phyloP scores from a whole-genome alignment of 192 early-diverging fungal genomes.

The Entrophospora sp. region DNA sequence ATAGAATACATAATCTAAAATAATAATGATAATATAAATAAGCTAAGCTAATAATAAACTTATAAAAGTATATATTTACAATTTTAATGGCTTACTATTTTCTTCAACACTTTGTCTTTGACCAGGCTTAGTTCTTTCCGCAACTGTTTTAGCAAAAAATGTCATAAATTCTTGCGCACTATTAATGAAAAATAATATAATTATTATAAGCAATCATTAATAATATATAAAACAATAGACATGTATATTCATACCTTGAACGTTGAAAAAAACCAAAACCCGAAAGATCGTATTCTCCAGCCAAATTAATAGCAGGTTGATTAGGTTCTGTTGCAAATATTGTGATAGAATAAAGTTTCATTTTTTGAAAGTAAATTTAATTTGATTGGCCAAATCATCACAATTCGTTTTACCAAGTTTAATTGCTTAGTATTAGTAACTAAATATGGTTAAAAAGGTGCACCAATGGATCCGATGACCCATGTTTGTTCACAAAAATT shows the following conservation, averaged over 20 bases:
- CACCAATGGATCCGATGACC: too few species aligned
- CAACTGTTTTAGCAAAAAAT: constrained; percentile 75
- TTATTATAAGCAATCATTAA: not conserved
- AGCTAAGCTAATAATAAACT: not conserved
- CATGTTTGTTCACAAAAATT: too few species aligned
- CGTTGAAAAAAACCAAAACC: constrained; percentile 23
- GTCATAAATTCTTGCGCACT: constrained; percentile 83
- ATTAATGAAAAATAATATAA: not conserved
- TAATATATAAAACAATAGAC: too few species aligned
- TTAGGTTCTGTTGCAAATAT: not conserved
- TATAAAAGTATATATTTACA: not conserved
- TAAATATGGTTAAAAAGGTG: too few species aligned
- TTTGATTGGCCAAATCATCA: too few species aligned
- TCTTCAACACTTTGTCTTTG: constrained; percentile 74
- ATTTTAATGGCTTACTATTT: constrained; percentile 44
- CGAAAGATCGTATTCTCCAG: constrained; percentile 18
- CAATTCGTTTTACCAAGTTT: too few species aligned
- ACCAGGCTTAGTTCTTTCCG: constrained; percentile 74
- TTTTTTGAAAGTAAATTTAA: too few species aligned
- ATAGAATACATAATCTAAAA: constrained; percentile 71
- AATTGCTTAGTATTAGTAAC: too few species aligned
- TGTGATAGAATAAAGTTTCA: constrained; percentile 15
- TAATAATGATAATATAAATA: not conserved
- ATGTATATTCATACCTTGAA: not conserved
- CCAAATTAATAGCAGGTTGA: not conserved